Conservation (phyloP, 441 rosid genomes). For the Jatropha podagrica region DNA sequence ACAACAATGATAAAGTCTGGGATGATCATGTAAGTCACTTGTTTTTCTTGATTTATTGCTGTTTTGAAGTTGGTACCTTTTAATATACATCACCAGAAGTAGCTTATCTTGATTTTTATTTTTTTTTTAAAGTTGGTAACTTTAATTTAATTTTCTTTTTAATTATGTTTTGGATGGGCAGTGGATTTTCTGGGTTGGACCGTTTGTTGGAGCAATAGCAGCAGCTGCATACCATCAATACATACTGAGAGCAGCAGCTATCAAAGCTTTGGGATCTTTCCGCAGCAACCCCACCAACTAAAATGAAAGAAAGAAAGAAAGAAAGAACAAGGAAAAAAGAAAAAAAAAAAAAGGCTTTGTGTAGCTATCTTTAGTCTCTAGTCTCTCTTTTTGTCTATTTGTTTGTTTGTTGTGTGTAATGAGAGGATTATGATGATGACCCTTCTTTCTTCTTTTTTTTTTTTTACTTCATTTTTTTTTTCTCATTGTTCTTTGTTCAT, state of each 20-base stretch:
- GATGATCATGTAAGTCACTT: constrained; percentile 55
- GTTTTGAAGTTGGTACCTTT: neutral
- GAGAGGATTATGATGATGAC: constrained; percentile 24
- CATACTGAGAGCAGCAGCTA: constrained; percentile 33
- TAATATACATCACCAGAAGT: too few relatives aligned
- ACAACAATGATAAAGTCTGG: constrained; percentile 59
- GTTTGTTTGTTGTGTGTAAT: constrained; percentile 22
- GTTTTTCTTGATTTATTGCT: neutral
- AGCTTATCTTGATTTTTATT: neutral
- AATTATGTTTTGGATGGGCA: neutral
- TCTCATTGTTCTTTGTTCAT: constrained; percentile 14
- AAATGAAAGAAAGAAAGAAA: neutral
- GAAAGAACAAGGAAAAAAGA: neutral
- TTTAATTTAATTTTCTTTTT: neutral
- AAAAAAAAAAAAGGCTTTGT: neutral
- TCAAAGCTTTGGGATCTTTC: constrained; percentile 39
- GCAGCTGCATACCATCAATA: constrained; percentile 37
- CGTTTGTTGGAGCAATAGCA: constrained; percentile 32
- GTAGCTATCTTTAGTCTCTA: neutral
- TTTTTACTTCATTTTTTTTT: neutral
- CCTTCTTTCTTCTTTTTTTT: too few relatives aligned
- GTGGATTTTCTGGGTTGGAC: constrained; percentile 41
- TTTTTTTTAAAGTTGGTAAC: neutral
- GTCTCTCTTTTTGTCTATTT: constrained; percentile 14
- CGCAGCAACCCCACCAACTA: constrained; percentile 41